Evolutionary conservation across 805 yeast genomes (phyloP), one percentile per base, ranked within the genome.

Genomic region (Metschnikowia colocasiae): DNA sequence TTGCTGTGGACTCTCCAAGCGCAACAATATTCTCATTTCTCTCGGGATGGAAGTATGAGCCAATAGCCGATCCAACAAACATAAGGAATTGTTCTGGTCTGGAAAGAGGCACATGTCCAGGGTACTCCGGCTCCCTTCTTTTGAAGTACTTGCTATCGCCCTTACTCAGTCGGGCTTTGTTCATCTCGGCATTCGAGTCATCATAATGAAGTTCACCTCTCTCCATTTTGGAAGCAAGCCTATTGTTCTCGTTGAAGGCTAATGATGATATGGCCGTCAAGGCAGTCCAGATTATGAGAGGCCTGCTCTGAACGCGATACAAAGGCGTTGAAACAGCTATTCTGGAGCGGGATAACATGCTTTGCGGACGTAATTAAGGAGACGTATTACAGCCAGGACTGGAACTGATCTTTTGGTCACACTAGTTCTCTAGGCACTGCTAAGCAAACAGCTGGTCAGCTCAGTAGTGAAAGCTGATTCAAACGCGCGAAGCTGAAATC

Each of bases 1-100:
- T 72, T 6, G 96, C 96, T 0, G 97, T 85, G 13, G 92, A 82
- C 62, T 94, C 99, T 1, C 99, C 99, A 55, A 87, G 71, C 32
- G 87, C 90, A 19, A 85, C 90, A 48, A 87, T 85, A 58, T 83
- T 82, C 50, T 80, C 81, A 48, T 87, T 87, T 47, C 83, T 67
- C 57, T 84, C 89, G 5, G 94, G 95, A 58, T 85, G 90, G 43
- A 79, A 71, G 58, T 73, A 82, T 0, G 97, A 85, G 20, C 91
- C 92, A 16, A 87, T 59, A 1, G 95, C 88, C 3, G 95, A 85
- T 1, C 89, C 83, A 0, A 74, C 65, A 52, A 87, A 80, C 67
- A 94, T 68, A 32, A 85, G 63, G 2, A 73, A 56, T 50, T 85
- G 78, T 60, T 92, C 97, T 45, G 78, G 60, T 1, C 61, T 49